Base-by-base conservation (phyloP, 176 grass and related monocot species). In the Oryza officinalis region DNA sequence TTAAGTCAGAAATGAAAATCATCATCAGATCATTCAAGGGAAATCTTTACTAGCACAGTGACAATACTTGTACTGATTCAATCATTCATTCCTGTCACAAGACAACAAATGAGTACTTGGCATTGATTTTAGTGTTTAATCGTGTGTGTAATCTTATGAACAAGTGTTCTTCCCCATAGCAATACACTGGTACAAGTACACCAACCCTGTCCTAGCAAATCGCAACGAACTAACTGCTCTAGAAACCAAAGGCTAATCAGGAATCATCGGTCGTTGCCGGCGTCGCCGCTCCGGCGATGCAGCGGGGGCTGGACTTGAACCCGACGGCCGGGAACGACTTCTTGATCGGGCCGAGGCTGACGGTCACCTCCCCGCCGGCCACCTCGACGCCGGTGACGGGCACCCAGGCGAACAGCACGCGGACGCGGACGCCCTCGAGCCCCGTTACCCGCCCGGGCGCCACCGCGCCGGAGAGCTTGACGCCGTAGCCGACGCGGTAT, bases 221-320 rank as follows among this genome's bases (percentile, higher is more conserved):
- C 5, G 18, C 49, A 46, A n/a, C 17, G 41, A 83, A 65, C 59
- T 8, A 38, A 22, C 27, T 66, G 30, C 30, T 50, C 40, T 13
- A 45, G 17, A 37, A 67, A 47, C 25, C 27, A 68, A 71, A 71
- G 52, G 18, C 52, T 22, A 57, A n/a, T 72, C 3, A 52, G 47
- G 20, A 45, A 72, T 68, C 71, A 72, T 67, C 71, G 13, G 57
- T 65, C 22, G 71, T 35, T 12, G 40, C 11, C 22, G 44, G 33
- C 67, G 46, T 17, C 15, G 74, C 60, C 25, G 27, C 26, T 15
- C 38, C 31, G 43, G 72, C 63, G 52, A 71, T 40, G 74, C 94
- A 97, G 18, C 27, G 83, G 14, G 94, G 92, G n/a, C 81, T 87
- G 70, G 85, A 76, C 74, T 90, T 88, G 88, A 97, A 97, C 76